Conservation (phyloP, 1,284 basidiomycete species). For the Trametes polyzona region DNA sequence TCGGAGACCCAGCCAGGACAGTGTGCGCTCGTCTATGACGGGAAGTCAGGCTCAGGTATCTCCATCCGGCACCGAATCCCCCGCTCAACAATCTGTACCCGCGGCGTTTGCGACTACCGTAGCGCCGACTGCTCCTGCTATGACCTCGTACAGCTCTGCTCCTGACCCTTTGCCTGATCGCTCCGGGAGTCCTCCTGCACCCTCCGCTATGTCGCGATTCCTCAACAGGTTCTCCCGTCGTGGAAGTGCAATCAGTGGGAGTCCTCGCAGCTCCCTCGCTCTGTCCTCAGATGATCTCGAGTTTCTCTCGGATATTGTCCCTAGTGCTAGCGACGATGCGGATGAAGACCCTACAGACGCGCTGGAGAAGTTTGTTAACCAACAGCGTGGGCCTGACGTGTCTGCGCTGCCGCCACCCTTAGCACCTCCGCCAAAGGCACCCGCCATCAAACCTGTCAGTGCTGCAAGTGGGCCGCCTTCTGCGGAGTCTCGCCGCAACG, state of each 20-base stretch:
- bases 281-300: slow-evolving; percentile 74
- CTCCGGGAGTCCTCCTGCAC: slow-evolving; percentile 18
- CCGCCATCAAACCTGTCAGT: slow-evolving; percentile 15
- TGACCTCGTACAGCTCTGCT: slow-evolving; percentile 30
- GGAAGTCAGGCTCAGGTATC: slow-evolving; percentile 10
- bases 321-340: slow-evolving; percentile 50
- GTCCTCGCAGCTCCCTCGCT: slow-evolving; percentile 54
- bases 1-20: slow-evolving; percentile 26
- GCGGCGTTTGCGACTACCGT: slow-evolving; percentile 12
- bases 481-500: slow-evolving; percentile 1
- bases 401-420: slow-evolving; percentile 46
- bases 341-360: slow-evolving; percentile 41
- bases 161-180: slow-evolving; percentile 28
- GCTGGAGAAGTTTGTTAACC: slow-evolving; percentile 28
- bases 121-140: slow-evolving; percentile 11
- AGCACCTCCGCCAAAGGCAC: slow-evolving; percentile 18
- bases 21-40: slow-evolving; percentile 18
- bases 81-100: slow-evolving; percentile 7
- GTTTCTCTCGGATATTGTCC: slow-evolving; percentile 75
- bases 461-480: not conserved
- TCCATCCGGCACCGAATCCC: slow-evolving; percentile 6
- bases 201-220: slow-evolving; percentile 72
- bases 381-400: slow-evolving; percentile 47
- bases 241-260: slow-evolving; percentile 39
- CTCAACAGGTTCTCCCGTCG: slow-evolving; percentile 66